Evolutionary conservation across 75 land plant species (phyloP).

Genomic region (Chamaecyparis obtusa): DNA sequence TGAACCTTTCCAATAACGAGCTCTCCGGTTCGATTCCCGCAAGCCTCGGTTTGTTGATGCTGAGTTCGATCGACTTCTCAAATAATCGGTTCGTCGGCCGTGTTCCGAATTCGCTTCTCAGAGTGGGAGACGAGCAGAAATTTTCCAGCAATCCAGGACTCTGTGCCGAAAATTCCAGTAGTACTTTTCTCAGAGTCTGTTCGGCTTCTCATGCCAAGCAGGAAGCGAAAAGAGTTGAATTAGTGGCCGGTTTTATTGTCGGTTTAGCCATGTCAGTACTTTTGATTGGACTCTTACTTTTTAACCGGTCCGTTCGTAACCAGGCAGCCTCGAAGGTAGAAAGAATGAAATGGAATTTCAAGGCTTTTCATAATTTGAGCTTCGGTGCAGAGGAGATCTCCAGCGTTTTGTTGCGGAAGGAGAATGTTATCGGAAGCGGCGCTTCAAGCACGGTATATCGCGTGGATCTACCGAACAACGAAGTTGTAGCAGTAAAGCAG

Average conservation of each 20-base stretch:
- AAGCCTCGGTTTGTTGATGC: constrained; percentile 37
- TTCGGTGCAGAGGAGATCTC: constrained; percentile 56
- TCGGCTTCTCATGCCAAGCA: background rate
- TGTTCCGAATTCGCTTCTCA: constrained; percentile 50
- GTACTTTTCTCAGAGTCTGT: background rate
- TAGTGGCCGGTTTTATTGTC: constrained; percentile 22
- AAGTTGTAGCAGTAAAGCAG: constrained; percentile 73
- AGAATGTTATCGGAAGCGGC: constrained; percentile 72
- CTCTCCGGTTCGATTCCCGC: constrained; percentile 55
- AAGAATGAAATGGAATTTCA: constrained; percentile 33
- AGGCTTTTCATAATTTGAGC: constrained; percentile 49
- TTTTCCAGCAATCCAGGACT: constrained; percentile 63
- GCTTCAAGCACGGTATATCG: constrained; percentile 81
- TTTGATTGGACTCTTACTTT: background rate
- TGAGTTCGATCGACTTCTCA: constrained; percentile 65
- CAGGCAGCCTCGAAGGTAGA: background rate
- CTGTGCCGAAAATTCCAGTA: constrained; percentile 31
- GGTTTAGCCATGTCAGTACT: background rate
- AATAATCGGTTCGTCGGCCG: constrained; percentile 57
- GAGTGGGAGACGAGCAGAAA: constrained; percentile 47
- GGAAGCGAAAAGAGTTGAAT: background rate
- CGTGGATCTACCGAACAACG: constrained; percentile 52
- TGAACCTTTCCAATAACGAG: constrained; percentile 38
- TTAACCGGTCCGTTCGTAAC: background rate
- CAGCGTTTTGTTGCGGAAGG: constrained; percentile 41